phyloP scores from a whole-genome alignment of 441 rosid genomes.

The Syzygium malaccense region DNA sequence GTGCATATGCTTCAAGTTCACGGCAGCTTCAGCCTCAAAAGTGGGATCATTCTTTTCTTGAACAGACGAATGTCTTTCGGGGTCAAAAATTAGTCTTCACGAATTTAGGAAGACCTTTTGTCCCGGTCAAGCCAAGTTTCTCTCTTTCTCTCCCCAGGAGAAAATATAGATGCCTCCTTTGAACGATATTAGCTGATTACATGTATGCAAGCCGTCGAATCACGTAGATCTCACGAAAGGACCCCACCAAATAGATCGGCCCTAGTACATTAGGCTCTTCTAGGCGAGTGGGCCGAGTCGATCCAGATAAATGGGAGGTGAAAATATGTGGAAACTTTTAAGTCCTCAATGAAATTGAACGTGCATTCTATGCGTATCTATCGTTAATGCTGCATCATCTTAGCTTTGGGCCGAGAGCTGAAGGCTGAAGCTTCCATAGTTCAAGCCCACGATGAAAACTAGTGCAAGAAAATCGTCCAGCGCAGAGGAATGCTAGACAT shows the following conservation, averaged over 20 bases:
- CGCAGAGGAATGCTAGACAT: background rate
- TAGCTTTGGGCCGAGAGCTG: background rate
- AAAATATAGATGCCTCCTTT: rapidly evolving
- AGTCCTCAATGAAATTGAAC: background rate
- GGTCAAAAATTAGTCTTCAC: background rate
- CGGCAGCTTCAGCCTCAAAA: background rate
- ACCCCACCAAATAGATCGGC: background rate
- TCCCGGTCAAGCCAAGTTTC: background rate
- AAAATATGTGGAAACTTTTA: background rate
- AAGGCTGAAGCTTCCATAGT: background rate
- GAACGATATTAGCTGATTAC: background rate
- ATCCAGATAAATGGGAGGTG: background rate
- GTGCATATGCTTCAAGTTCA: background rate
- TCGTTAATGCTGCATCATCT: background rate
- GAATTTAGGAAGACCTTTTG: background rate
- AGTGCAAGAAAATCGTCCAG: background rate
- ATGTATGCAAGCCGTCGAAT: background rate
- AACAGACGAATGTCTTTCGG: background rate
- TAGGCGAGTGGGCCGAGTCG: background rate
- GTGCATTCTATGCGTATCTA: background rate
- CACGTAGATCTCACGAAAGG: background rate
- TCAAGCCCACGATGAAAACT: background rate
- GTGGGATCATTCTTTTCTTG: background rate
- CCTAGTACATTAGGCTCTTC: background rate
- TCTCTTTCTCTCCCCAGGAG: background rate